phyloP scores from a whole-genome alignment of 225 moss, liverwort and hornwort genomes.

The Asterella californica region DNA sequence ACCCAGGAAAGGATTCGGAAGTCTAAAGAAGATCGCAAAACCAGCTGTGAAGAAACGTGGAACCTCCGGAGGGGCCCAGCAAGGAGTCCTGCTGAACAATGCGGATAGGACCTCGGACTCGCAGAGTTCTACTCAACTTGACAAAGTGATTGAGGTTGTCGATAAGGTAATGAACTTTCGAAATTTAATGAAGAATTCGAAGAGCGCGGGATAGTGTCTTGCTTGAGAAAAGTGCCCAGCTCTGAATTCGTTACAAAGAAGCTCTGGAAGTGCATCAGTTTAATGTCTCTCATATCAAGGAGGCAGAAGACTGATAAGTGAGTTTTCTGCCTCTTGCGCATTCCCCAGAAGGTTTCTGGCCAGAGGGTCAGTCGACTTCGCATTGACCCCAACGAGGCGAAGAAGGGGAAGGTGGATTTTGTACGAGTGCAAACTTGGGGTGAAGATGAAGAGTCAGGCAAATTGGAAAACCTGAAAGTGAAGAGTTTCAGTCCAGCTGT shows the following conservation, averaged over 20 bases:
- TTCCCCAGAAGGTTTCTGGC: constrained; percentile 60
- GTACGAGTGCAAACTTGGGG: constrained; percentile 94
- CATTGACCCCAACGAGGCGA: constrained; percentile 71
- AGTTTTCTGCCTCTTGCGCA: not conserved
- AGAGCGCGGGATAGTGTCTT: not conserved
- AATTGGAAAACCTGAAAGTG: constrained; percentile 72
- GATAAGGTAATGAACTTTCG: constrained; percentile 47
- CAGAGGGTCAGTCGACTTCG: constrained; percentile 55
- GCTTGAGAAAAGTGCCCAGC: too few relatives aligned
- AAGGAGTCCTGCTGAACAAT: constrained; percentile 31
- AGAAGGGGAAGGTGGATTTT: constrained; percentile 84
- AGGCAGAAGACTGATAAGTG: not conserved
- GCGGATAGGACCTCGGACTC: constrained; percentile 50
- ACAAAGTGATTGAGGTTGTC: constrained; percentile 67
- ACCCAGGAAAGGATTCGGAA: constrained; percentile 51
- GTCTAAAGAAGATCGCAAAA: constrained; percentile 23
- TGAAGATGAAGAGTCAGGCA: constrained; percentile 62
- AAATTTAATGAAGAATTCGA: not conserved
- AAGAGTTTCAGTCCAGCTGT: constrained; percentile 94
- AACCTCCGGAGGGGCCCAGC: constrained; percentile 15
- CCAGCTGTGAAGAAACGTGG: constrained; percentile 34
- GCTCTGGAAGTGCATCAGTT: not conserved
- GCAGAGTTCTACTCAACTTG: constrained; percentile 54
- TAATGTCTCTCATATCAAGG: not conserved
- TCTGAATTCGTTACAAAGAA: not conserved